These are phyloP conservation scores for Chara braunii DNA, from an alignment of 139 green algal species.

Conservation along the genomic window DNA sequence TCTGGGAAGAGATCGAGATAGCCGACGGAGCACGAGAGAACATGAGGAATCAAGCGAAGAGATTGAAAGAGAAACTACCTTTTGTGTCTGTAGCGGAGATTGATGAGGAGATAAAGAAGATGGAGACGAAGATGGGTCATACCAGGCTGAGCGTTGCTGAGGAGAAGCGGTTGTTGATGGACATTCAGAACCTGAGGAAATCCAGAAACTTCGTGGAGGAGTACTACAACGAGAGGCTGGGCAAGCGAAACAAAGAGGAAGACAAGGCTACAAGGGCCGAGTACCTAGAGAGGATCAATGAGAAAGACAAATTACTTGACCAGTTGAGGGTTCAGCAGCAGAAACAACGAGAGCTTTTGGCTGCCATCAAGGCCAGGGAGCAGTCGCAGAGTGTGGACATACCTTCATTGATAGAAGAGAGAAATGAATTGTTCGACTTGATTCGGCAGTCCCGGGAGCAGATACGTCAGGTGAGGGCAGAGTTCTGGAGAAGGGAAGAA, in stretches of 20 bases:
- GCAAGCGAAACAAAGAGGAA: constrained; percentile 44
- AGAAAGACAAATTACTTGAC: constrained; percentile 48
- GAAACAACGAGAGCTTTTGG: constrained; percentile 30
- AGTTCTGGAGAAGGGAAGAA: constrained; percentile 47
- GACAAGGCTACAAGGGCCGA: constrained; percentile 2
- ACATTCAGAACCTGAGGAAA: constrained; percentile 53
- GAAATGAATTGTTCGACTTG: constrained; percentile 40
- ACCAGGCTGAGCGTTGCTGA: constrained; percentile 49
- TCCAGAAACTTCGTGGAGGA: constrained; percentile 44
- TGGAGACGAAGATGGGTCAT: constrained; percentile 51
- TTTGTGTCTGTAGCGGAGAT: constrained; percentile 50
- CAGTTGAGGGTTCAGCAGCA: constrained; percentile 47
- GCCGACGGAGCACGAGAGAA: constrained; percentile 36
- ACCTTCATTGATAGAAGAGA: constrained; percentile 44
- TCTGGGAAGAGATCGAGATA: constrained; percentile 44
- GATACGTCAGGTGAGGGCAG: constrained; percentile 35
- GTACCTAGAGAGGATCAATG: constrained; percentile 43
- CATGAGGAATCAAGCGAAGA: constrained; percentile 39
- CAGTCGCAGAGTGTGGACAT: constrained; percentile 38
- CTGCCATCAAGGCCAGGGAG: constrained; percentile 34
- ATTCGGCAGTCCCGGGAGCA: constrained; percentile 40
- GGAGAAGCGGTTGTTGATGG: constrained; percentile 51
- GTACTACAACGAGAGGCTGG: constrained; percentile 51
- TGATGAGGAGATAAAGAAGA: constrained; percentile 48
- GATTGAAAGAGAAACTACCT: constrained; percentile 39